phyloP scores from a whole-genome alignment of 2,329 filamentous ascomycete species.

The Aspergillus luchuensis region DNA sequence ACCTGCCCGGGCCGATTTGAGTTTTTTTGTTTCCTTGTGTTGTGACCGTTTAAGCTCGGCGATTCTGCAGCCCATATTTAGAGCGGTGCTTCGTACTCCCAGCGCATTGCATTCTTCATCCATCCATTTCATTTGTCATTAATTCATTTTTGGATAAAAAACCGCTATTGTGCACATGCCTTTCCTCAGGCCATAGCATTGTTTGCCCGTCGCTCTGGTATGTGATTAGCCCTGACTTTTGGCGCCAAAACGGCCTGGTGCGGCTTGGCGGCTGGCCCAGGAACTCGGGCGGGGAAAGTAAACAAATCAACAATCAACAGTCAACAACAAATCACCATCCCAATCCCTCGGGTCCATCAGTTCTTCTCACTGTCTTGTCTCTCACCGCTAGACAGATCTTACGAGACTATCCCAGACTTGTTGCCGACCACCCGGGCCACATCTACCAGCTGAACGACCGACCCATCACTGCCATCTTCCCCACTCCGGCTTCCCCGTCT shows the following conservation, averaged over 20 bases:
- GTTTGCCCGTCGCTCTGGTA: background rate
- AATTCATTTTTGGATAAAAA: too few relatives aligned
- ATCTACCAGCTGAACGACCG: background rate
- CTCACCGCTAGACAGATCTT: background rate
- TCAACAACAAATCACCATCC: background rate
- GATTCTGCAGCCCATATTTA: too few relatives aligned
- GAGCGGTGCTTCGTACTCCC: too few relatives aligned
- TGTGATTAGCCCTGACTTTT: too few relatives aligned
- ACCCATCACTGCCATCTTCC: background rate
- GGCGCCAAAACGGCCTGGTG: background rate
- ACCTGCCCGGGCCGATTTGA: too few relatives aligned
- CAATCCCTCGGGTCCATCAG: background rate
- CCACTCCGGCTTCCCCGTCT: background rate
- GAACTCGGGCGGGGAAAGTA: slow-evolving; percentile 4
- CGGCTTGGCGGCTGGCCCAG: slow-evolving; percentile 8
- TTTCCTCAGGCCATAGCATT: background rate
- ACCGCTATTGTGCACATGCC: too few relatives aligned
- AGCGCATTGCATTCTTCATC: too few relatives aligned
- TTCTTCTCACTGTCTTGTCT: background rate
- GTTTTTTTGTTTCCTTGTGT: background rate
- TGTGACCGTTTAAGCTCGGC: background rate
- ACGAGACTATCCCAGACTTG: too few relatives aligned
- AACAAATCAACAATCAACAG: slow-evolving; percentile 7
- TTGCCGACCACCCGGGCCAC: too few relatives aligned
- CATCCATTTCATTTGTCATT: too few relatives aligned